Evolutionary conservation across 192 early-diverging fungal species (phyloP).

Genomic region (Coemansia sp.): DNA sequence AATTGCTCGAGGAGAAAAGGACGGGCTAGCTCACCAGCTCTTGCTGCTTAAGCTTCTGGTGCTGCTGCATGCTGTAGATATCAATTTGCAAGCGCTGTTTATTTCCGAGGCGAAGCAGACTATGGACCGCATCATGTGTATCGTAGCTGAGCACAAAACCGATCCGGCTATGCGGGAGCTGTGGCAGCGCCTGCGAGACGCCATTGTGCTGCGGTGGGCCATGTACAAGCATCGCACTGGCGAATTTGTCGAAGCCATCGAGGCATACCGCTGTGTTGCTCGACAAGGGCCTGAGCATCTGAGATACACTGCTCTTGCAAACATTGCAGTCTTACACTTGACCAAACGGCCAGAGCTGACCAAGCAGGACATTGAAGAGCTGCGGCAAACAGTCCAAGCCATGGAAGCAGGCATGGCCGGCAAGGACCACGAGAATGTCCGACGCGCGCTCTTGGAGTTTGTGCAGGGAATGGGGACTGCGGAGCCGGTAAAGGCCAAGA

Average conservation of each 20-base stretch:
- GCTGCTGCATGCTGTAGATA: constrained; percentile 25
- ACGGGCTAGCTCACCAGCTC: constrained; percentile 16
- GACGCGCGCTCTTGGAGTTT: constrained; percentile 25
- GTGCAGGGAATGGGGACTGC: constrained; percentile 22
- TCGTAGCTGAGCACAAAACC: constrained; percentile 6
- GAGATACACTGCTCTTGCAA: constrained; percentile 23
- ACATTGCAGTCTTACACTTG: constrained; percentile 16
- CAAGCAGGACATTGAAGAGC: not conserved
- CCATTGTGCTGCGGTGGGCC: constrained; percentile 38
- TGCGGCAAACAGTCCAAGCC: constrained; percentile 1
- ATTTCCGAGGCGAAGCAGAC: constrained; percentile 27
- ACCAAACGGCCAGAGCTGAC: constrained; percentile 1
- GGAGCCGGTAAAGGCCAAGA: constrained; percentile 43
- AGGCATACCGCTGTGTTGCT: constrained; percentile 33
- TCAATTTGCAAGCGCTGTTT: constrained; percentile 16
- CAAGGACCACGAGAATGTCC: constrained; percentile 12
- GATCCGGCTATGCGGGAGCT: not conserved
- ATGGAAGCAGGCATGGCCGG: constrained; percentile 4
- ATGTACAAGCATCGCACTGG: constrained; percentile 45
- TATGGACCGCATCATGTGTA: constrained; percentile 20
- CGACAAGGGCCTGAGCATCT: constrained; percentile 9
- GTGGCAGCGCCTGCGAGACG: constrained; percentile 32
- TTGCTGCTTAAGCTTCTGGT: constrained; percentile 25
- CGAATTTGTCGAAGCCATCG: constrained; percentile 26
- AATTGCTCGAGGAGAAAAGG: constrained; percentile 31